phyloP scores from a whole-genome alignment of 2,329 filamentous ascomycete species.

The Xylaria polymorpha region DNA sequence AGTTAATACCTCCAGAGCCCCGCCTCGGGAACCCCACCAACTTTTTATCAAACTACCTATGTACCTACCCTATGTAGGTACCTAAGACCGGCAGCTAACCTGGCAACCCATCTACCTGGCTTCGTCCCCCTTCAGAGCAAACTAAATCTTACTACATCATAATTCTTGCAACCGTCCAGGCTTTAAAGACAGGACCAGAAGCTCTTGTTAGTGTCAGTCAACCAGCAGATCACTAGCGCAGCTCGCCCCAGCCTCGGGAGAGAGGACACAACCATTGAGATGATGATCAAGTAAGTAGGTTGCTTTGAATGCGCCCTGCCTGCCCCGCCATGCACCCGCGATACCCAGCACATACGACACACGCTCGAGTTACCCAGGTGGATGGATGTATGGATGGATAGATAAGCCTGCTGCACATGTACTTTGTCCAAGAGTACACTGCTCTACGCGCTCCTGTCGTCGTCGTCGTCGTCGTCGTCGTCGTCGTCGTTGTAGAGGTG shows the following conservation, averaged over 20 bases:
- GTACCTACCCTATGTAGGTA: too few relatives aligned
- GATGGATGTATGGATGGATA: not conserved
- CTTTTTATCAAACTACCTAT: too few relatives aligned
- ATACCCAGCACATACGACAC: not conserved
- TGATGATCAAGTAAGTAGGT: conserved; percentile 50
- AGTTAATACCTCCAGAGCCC: not conserved
- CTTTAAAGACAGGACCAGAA: not conserved
- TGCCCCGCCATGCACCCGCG: conserved; percentile 27
- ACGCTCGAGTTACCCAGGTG: not conserved
- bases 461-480: not conserved
- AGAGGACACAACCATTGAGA: conserved; percentile 40
- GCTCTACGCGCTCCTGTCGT: not conserved
- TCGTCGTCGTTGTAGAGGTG: not conserved
- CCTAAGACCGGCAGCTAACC: conserved; percentile 1
- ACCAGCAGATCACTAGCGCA: not conserved
- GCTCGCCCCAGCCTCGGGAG: conserved; percentile 6
- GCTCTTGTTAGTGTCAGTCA: not conserved
- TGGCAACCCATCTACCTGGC: not conserved
- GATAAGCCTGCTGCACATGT: not conserved
- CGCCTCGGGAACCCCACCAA: conserved; percentile 30
- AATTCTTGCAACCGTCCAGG: not conserved
- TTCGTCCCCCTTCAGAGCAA: conserved; percentile 2
- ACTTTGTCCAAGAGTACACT: not conserved
- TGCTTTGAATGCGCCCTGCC: conserved; percentile 22
- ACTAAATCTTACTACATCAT: not conserved